Evolutionary conservation across 2,329 filamentous ascomycete species (phyloP).

Genomic region (Cadophora sp.): DNA sequence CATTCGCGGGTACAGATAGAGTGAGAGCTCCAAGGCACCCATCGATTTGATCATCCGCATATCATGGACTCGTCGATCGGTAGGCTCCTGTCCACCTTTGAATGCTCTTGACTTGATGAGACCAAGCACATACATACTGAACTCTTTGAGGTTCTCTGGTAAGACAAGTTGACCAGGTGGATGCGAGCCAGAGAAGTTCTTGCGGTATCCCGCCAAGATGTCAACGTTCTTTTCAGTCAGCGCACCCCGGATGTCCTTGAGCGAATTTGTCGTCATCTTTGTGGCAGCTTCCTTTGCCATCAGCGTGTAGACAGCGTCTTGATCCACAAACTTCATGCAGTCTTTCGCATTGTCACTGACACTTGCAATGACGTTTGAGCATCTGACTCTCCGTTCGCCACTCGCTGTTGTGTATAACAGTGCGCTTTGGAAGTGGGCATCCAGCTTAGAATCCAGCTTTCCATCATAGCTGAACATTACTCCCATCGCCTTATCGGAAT

Average conservation of each 20-base stretch:
- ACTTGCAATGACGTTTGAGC: conserved; percentile 91
- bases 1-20: conserved; percentile 96
- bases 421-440: conserved; percentile 96
- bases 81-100: conserved; percentile 90
- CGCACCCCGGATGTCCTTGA: conserved; percentile 85
- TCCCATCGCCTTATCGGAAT: conserved; percentile 90
- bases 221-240: conserved; percentile 93
- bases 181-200: conserved; percentile 84
- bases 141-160: conserved; percentile 94
- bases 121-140: conserved; percentile 93
- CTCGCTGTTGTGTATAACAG: conserved; percentile 91
- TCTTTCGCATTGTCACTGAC: conserved; percentile 87
- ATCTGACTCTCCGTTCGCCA: conserved; percentile 88
- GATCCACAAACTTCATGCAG: conserved; percentile 90
- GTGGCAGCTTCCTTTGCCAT: conserved; percentile 93
- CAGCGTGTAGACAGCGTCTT: conserved; percentile 88
- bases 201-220: conserved; percentile 89
- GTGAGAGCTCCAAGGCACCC: conserved; percentile 81
- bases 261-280: conserved; percentile 74
- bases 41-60: conserved; percentile 89
- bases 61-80: conserved; percentile 89
- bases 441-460: conserved; percentile 94
- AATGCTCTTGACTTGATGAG: conserved; percentile 90
- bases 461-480: conserved; percentile 95
- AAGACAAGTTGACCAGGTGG: conserved; percentile 93